Percentiles rank a stretch among this genome's conserved stretches.
phyloP scores from a whole-genome alignment of 1,284 basidiomycete genomes.

The Trichosporon coremiiforme region DNA sequence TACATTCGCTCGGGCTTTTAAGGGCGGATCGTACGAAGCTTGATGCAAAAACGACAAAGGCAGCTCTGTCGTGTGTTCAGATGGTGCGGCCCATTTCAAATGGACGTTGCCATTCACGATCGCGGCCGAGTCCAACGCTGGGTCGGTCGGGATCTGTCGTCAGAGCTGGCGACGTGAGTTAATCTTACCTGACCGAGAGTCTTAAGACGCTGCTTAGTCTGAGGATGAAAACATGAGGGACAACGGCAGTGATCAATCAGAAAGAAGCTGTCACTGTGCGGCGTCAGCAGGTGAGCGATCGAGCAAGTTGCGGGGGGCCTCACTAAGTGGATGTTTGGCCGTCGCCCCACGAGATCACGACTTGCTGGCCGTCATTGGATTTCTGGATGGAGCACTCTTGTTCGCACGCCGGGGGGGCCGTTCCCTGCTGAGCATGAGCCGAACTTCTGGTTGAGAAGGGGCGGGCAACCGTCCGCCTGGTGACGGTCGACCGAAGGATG shows the following conservation, averaged over 20 bases:
- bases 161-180: background rate
- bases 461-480: too few relatives aligned
- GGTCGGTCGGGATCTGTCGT: slow-evolving; percentile 70
- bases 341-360: background rate
- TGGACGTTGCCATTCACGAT: slow-evolving; percentile 31
- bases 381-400: background rate
- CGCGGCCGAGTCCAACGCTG: slow-evolving; percentile 54
- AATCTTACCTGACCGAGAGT: slow-evolving; percentile 76
- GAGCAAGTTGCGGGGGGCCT: too few relatives aligned
- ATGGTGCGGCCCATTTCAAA: slow-evolving; percentile 59
- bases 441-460: background rate
- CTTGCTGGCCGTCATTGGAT: background rate
- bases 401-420: too few relatives aligned
- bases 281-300: background rate
- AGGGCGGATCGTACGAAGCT: slow-evolving; percentile 36
- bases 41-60: slow-evolving; percentile 59
- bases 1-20: slow-evolving; percentile 18
- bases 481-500: too few relatives aligned
- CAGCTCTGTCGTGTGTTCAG: slow-evolving; percentile 70
- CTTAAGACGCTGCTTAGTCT: slow-evolving; percentile 86
- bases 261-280: slow-evolving; percentile 69
- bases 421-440: background rate
- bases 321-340: background rate
- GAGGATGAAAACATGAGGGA: slow-evolving; percentile 78
- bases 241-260: slow-evolving; percentile 87